Conservation (phyloP, 176 grass and related monocot species). For the Zea luxurians region DNA sequence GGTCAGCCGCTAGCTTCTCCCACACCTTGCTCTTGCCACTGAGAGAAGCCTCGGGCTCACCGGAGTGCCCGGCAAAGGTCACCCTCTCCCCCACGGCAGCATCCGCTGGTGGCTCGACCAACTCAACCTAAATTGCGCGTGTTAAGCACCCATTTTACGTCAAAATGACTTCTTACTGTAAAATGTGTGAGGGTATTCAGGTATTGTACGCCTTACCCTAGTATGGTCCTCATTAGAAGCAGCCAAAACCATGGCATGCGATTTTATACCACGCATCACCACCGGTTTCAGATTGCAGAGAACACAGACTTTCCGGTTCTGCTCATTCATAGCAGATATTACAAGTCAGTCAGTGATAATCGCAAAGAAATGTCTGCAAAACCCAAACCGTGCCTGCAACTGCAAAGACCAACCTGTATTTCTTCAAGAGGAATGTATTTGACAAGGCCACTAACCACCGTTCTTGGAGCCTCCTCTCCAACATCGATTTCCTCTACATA, state of each 20-base stretch:
- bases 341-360: constrained; percentile 2
- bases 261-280: constrained; percentile 87
- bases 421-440: constrained; percentile 93
- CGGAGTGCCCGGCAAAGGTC: constrained; percentile 69
- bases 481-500: constrained; percentile 98
- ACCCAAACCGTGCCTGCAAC: neutral
- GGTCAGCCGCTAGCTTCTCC: constrained; percentile 75
- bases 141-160: neutral
- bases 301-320: constrained; percentile 87
- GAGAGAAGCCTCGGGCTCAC: constrained; percentile 71
- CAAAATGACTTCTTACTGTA: neutral
- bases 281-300: constrained; percentile 96
- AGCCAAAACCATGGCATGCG: constrained; percentile 96
- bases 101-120: constrained; percentile 75
- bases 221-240: constrained; percentile 84
- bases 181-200: neutral
- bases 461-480: constrained; percentile 82
- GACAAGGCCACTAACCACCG: constrained; percentile 94
- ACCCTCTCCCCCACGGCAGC: constrained; percentile 71
- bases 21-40: constrained; percentile 82
- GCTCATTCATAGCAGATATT: constrained; percentile 22
- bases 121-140: constrained; percentile 56
- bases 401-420: constrained; percentile 70
- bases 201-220: constrained; percentile 49
- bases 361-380: constrained; percentile 12